phyloP scores from a whole-genome alignment of 805 yeast species.

The Pichia kluyveri region DNA sequence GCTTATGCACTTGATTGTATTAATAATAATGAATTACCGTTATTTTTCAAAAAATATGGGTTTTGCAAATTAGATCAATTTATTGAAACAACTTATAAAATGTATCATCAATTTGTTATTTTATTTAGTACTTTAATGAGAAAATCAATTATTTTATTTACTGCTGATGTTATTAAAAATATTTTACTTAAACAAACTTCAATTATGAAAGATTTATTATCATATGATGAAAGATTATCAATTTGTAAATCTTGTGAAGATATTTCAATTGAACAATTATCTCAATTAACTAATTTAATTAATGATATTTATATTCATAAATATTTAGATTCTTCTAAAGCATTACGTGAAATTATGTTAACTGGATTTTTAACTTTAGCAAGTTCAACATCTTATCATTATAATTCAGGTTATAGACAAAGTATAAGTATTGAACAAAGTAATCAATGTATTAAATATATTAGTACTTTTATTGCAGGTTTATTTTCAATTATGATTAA shows the following conservation, averaged over 20 bases:
- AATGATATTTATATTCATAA: background rate
- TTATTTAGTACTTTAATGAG: background rate
- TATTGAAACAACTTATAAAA: background rate
- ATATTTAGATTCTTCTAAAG: background rate
- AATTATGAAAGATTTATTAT: background rate
- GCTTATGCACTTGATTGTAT: background rate
- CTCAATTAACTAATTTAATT: background rate
- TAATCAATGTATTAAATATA: background rate
- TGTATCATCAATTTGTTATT: background rate
- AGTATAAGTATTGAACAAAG: background rate
- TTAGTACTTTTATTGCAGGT: slow-evolving; percentile 2
- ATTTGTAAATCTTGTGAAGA: background rate
- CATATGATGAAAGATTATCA: background rate
- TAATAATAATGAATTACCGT: background rate
- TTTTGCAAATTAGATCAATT: background rate
- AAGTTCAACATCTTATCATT: slow-evolving; percentile 1
- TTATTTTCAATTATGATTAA: slow-evolving; percentile 1
- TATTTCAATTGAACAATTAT: background rate
- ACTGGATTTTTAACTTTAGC: background rate
- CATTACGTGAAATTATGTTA: background rate
- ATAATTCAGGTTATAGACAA: background rate
- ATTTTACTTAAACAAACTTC: background rate
- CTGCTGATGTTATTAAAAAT: background rate
- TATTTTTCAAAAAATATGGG: background rate
- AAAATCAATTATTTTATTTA: slow-evolving; percentile 1